Evolutionary conservation across 495 filamentous ascomycete species (phyloP).

Genomic region (Neurospora sp.): DNA sequence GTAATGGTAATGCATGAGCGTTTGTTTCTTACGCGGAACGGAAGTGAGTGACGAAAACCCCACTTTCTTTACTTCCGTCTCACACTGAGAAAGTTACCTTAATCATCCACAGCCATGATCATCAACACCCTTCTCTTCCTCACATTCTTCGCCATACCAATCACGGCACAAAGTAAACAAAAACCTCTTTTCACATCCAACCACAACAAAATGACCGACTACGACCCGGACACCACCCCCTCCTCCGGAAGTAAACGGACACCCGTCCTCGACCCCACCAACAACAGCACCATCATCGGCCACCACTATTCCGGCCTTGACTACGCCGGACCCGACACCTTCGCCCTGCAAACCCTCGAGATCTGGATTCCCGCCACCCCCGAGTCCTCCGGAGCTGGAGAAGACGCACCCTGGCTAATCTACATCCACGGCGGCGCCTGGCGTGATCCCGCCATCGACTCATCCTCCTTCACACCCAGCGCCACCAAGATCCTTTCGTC

Average conservation of each 20-base stretch:
- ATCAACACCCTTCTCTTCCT: background rate
- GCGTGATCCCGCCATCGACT: constrained; percentile 59
- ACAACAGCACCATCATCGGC: constrained; percentile 6
- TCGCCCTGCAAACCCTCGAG: constrained; percentile 15
- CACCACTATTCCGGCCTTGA: constrained; percentile 11
- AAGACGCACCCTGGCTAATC: constrained; percentile 24
- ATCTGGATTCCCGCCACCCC: constrained; percentile 10
- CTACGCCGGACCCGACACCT: background rate
- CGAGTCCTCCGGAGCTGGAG: background rate
- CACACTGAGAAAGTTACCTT: background rate
- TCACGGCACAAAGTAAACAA: background rate
- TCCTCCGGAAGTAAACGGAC: background rate
- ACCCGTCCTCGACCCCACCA: background rate
- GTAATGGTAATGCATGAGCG: background rate
- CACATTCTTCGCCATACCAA: background rate
- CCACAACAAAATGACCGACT: background rate
- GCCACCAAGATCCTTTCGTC: constrained; percentile 7
- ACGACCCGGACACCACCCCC: background rate
- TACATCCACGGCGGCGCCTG: constrained; percentile 88
- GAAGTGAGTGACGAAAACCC: background rate
- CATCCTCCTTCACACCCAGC: constrained; percentile 29
- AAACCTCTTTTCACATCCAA: background rate
- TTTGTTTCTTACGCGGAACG: background rate
- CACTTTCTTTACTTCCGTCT: background rate
- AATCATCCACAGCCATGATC: background rate